These are phyloP conservation scores for Phytophthora chlamydospora DNA, from an alignment of 352 stramenopile species.

Conservation along the genomic window DNA sequence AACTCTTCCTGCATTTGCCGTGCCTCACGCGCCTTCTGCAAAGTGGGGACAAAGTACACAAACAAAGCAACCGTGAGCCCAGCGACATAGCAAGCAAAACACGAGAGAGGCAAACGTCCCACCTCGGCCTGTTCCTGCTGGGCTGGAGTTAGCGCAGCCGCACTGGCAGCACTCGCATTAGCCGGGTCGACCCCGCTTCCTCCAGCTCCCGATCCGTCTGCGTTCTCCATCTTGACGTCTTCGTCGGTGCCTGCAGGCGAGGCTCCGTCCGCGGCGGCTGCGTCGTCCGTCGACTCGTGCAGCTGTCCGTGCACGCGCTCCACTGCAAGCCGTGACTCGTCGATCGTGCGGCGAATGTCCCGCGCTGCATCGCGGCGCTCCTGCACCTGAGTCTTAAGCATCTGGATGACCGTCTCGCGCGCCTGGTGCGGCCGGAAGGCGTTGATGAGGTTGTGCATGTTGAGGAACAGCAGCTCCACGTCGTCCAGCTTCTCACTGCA, in stretches of 20 bases:
- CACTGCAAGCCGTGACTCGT: slow-evolving; percentile 65
- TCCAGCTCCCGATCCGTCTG: slow-evolving; percentile 15
- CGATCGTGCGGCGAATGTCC: slow-evolving; percentile 80
- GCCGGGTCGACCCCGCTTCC: slow-evolving; percentile 15
- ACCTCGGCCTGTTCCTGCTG: slow-evolving; percentile 55
- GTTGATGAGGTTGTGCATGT: slow-evolving; percentile 93
- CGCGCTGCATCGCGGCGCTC: slow-evolving; percentile 70
- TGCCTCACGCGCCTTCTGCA: slow-evolving; percentile 52
- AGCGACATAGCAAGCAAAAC: not conserved
- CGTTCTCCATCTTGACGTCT: slow-evolving; percentile 68
- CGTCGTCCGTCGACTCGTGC: slow-evolving; percentile 58
- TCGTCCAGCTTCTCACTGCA: slow-evolving; percentile 84
- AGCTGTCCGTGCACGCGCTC: slow-evolving; percentile 67
- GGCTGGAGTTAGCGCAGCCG: slow-evolving; percentile 20
- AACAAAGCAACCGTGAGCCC: not conserved
- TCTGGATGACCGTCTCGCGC: slow-evolving; percentile 85
- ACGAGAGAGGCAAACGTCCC: not conserved
- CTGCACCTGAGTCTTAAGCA: slow-evolving; percentile 82
- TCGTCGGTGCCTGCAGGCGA: slow-evolving; percentile 22
- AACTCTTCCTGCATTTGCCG: slow-evolving; percentile 71
- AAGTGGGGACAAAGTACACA: slow-evolving; percentile 10
- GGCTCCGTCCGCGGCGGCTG: slow-evolving; percentile 20
- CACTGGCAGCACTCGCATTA: slow-evolving; percentile 14
- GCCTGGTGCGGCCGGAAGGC: slow-evolving; percentile 85
- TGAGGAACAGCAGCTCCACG: slow-evolving; percentile 86